Conservation (phyloP, 306 rosid genomes). For the Trifolium pratense region DNA sequence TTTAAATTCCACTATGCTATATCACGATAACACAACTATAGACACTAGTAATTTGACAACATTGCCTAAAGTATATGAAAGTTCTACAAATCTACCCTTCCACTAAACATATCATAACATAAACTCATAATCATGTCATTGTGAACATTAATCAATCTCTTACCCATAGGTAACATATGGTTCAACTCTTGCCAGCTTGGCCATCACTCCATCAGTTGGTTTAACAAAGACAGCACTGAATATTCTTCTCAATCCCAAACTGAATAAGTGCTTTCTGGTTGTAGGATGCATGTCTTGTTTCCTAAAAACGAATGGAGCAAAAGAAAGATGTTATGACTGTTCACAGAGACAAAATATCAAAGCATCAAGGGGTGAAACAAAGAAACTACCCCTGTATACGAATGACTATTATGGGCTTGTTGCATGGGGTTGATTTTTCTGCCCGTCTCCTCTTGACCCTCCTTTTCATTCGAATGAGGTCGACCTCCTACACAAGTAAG, state of each 20-base stretch:
- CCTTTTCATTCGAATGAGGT: constrained; percentile 70
- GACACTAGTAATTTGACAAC: not conserved
- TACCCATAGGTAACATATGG: constrained; percentile 95
- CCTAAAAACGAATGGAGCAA: constrained; percentile 38
- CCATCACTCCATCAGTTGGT: constrained; percentile 61
- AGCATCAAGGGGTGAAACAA: not conserved
- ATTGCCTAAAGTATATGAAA: not conserved
- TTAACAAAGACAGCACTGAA: constrained; percentile 75
- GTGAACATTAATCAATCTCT: not conserved
- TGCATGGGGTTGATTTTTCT: constrained; percentile 26
- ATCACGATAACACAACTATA: not conserved
- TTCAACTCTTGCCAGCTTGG: constrained; percentile 75
- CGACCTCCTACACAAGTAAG: constrained; percentile 69
- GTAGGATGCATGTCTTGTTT: constrained; percentile 86
- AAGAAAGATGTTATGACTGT: not conserved
- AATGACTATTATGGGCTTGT: constrained; percentile 62
- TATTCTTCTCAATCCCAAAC: constrained; percentile 62
- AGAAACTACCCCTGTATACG: constrained; percentile 70
- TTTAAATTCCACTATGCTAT: not conserved
- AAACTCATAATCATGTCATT: not conserved
- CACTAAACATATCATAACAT: constrained; percentile 6
- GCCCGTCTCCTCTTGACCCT: constrained; percentile 72
- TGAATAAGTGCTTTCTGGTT: constrained; percentile 63
- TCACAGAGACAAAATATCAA: not conserved
- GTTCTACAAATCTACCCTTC: not conserved